phyloP scores from a whole-genome alignment of 768 basidiomycete species.

The Gautieria morchelliformis region DNA sequence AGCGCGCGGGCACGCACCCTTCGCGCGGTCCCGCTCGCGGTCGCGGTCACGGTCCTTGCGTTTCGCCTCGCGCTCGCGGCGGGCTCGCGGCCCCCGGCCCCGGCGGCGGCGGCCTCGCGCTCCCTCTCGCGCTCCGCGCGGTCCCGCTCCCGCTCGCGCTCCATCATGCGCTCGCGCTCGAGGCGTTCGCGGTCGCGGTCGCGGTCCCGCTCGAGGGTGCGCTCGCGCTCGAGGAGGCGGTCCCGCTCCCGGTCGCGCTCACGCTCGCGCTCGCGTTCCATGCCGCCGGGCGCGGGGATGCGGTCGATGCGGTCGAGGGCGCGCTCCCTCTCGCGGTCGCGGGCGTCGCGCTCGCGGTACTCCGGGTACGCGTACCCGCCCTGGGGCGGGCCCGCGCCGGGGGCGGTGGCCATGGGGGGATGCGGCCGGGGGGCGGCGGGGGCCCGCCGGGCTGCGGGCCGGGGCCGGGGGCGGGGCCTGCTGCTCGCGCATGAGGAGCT shows the following conservation, averaged over 20 bases:
- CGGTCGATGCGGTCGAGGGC: not conserved
- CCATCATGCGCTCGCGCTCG: slow-evolving; percentile 32
- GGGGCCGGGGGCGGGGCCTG: too few relatives aligned
- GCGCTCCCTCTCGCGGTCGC: slow-evolving; percentile 20
- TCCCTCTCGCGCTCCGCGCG: slow-evolving; percentile 11
- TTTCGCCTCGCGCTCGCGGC: not conserved
- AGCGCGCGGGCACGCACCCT: too few relatives aligned
- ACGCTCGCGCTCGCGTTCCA: not conserved
- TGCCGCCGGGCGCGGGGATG: too few relatives aligned
- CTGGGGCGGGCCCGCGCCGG: slow-evolving; percentile 26
- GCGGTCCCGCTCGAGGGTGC: slow-evolving; percentile 25
- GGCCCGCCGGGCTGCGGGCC: slow-evolving; percentile 8
- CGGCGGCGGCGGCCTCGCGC: slow-evolving; percentile 7
- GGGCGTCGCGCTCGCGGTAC: slow-evolving; percentile 13
- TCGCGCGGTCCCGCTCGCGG: slow-evolving; percentile 33
- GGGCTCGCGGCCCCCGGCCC: not conserved
- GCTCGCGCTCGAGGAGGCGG: too few relatives aligned
- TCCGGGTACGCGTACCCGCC: slow-evolving; percentile 24
- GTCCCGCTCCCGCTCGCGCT: slow-evolving; percentile 22
- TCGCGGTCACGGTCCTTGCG: slow-evolving; percentile 2
- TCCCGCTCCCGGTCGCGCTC: slow-evolving; percentile 15
- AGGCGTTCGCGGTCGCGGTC: slow-evolving; percentile 24
- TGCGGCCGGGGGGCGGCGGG: slow-evolving; percentile 16
- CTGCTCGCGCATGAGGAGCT: too few relatives aligned
- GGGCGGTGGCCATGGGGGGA: slow-evolving; percentile 21